Conservation (phyloP, 495 filamentous ascomycete species). For the Pyrenula aspistea region DNA sequence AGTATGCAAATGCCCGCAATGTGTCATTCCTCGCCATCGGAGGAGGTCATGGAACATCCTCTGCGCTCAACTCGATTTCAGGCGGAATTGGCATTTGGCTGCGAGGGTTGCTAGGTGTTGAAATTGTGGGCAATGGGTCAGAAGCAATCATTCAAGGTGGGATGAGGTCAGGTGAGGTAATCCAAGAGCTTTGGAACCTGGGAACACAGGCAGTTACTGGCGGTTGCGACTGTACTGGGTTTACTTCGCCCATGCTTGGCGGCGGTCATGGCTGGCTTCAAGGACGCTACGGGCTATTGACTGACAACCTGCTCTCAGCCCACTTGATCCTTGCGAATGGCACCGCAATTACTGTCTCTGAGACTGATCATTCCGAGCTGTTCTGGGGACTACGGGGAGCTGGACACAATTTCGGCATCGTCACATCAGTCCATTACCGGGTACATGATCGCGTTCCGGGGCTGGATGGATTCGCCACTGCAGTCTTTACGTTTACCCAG, state of each 20-base stretch:
- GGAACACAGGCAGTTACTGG: constrained; percentile 32
- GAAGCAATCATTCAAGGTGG: not conserved
- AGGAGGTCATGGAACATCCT: constrained; percentile 31
- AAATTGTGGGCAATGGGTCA: constrained; percentile 8
- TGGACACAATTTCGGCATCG: constrained; percentile 53
- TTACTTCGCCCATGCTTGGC: constrained; percentile 43
- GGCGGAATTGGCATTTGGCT: constrained; percentile 32
- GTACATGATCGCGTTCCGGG: not conserved
- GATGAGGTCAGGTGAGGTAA: constrained; percentile 14
- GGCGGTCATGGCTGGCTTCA: constrained; percentile 50
- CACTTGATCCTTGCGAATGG: constrained; percentile 48
- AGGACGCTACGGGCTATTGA: constrained; percentile 46
- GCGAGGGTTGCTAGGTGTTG: constrained; percentile 23
- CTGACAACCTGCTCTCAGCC: constrained; percentile 41
- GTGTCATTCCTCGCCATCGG: constrained; percentile 39
- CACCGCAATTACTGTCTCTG: constrained; percentile 17
- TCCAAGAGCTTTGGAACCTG: constrained; percentile 17
- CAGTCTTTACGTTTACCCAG: constrained; percentile 1
- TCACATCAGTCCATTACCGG: constrained; percentile 27
- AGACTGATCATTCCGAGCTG: constrained; percentile 30
- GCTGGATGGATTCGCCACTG: not conserved
- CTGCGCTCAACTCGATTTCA: constrained; percentile 27
- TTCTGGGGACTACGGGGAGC: constrained; percentile 48
- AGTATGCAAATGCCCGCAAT: constrained; percentile 9
- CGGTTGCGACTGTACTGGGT: constrained; percentile 41